Conservation (phyloP, 495 filamentous ascomycete species). For the Penicillium psychrofluorescens region DNA sequence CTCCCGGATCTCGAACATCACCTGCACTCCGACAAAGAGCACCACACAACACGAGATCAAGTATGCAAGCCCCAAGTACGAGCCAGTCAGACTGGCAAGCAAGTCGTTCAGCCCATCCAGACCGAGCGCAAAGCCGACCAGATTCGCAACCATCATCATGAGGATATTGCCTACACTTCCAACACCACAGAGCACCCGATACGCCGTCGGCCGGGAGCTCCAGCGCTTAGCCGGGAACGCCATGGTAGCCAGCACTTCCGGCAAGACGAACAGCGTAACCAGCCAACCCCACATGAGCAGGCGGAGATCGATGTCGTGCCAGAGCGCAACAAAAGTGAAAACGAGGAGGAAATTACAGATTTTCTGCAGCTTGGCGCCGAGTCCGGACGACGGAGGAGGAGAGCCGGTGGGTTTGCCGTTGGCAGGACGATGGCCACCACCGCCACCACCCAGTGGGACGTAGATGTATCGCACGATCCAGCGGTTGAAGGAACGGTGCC, state of each 20-base stretch:
- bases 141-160: constrained; percentile 93
- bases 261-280: constrained; percentile 85
- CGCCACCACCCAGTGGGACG: constrained; percentile 73
- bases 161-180: constrained; percentile 81
- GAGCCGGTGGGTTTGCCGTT: constrained; percentile 8
- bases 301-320: constrained; percentile 94
- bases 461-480: constrained; percentile 95
- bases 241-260: constrained; percentile 65
- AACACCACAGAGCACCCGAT: constrained; percentile 74
- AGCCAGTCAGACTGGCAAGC: constrained; percentile 63
- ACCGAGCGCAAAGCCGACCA: constrained; percentile 91
- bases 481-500: constrained; percentile 91
- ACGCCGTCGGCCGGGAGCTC: constrained; percentile 57
- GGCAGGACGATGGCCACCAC: constrained; percentile 21
- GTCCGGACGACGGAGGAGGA: constrained; percentile 11
- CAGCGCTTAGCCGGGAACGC: constrained; percentile 68
- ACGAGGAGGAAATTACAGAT: constrained; percentile 71
- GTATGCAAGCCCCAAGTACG: constrained; percentile 68
- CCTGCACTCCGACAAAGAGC: constrained; percentile 79
- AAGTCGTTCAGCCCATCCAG: constrained; percentile 78
- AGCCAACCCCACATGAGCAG: constrained; percentile 97
- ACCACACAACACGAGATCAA: constrained; percentile 58
- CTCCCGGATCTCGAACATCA: constrained; percentile 96
- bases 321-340: constrained; percentile 96
- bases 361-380: constrained; percentile 23